Base-by-base conservation (phyloP, 2,329 filamentous ascomycete species). In the Westerdykella sp. region DNA sequence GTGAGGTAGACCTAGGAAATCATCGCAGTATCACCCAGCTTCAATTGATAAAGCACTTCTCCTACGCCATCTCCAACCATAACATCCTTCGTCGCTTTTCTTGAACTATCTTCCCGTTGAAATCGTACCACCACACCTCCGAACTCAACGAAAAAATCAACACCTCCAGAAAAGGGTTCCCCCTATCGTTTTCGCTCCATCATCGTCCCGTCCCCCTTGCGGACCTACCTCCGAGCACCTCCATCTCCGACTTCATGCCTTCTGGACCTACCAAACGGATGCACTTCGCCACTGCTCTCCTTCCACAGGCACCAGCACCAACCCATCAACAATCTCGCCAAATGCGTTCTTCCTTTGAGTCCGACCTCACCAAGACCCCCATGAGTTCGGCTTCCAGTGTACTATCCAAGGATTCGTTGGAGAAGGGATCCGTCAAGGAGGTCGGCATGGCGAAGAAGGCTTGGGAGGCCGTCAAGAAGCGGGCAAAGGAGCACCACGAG, bases 401-500 rank as follows among this genome's bases (percentile, higher is more conserved):
- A 14, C 16, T 35, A 3, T 35, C 32, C 32, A 35, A 35, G n/a
- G 32, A 35, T 13, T 35, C 32, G 6, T 13, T 35, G n/a, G 32
- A 12, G 9, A 35, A 35, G 32, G 32, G 32, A 15, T 35, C 32
- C 32, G n/a, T 14, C n/a, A 44, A 34, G 13, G 40, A 14, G 12
- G 44, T 43, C 4, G 54, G 43, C 41, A 59, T 54, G 46, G 45
- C 49, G 13, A 43, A 39, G 49, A 59, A 59, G 43, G 48, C 54
- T 2, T 59, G 53, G 53, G 35, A 39, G 5, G 40, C 46, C 5
- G 39, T 62, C 37, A 57, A 57, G 42, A 35, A 43, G 9, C 50
- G 40, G 45, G 55, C 54, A n/a, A 53, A 56, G 30, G 59, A 61
- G 47, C 59, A 62, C 30, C 56, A 59, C 31, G 37, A 49, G n/a